Conservation (phyloP, 257 asterid species). For the Schizonepeta tenuifolia region DNA sequence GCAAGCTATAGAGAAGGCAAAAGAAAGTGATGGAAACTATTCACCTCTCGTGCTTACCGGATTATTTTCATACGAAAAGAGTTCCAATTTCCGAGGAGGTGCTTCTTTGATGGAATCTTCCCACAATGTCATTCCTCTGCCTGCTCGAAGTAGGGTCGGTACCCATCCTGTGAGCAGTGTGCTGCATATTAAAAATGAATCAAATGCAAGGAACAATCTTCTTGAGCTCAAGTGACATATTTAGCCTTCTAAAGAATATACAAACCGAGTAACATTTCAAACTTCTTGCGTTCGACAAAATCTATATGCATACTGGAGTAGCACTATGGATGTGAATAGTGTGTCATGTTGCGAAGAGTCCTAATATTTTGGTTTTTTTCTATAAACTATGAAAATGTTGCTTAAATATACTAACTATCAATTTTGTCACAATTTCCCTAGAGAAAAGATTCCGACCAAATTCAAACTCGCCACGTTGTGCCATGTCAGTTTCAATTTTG, state of each 20-base stretch:
- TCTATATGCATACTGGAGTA: neutral
- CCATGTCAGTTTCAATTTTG: too few species aligned
- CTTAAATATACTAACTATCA: too few species aligned
- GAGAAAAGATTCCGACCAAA: too few species aligned
- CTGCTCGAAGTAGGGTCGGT: conserved; percentile 88
- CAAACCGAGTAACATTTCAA: neutral
- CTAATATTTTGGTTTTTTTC: too few species aligned
- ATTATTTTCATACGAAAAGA: conserved; percentile 75
- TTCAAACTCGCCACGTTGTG: too few species aligned
- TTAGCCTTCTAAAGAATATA: neutral
- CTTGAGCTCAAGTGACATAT: neutral
- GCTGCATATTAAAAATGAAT: conserved; percentile 49
- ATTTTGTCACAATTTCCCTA: too few species aligned
- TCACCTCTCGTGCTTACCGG: conserved; percentile 49
- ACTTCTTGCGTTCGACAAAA: neutral
- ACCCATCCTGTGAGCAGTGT: conserved; percentile 81
- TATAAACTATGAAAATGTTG: too few species aligned
- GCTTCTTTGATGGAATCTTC: conserved; percentile 55
- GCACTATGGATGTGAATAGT: too few species aligned
- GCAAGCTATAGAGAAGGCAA: too few species aligned
- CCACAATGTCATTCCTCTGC: conserved; percentile 89
- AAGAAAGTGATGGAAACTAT: neutral
- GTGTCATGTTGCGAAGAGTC: neutral
- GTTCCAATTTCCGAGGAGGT: conserved; percentile 65
- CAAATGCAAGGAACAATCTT: neutral